Conservation (phyloP, 371 early-diverging fungal species). For the Lichtheimia hyalospora region DNA sequence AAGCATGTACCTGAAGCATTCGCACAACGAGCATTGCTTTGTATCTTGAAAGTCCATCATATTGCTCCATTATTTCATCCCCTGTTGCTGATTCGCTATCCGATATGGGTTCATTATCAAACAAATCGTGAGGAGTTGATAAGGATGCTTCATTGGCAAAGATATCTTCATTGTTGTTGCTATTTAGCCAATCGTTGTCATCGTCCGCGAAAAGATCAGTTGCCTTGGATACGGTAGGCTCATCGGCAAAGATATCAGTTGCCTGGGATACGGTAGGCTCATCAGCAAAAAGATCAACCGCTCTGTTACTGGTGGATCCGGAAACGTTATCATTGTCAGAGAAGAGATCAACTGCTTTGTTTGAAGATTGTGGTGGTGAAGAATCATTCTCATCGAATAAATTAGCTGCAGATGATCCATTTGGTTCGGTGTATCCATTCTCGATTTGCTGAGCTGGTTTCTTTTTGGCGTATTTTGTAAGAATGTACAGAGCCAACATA, state of each 20-base stretch:
- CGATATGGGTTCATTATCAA: not conserved
- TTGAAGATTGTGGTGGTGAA: constrained; percentile 5
- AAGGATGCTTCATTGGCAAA: constrained; percentile 8
- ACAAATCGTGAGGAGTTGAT: not conserved
- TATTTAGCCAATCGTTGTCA: constrained; percentile 5
- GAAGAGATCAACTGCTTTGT: constrained; percentile 25
- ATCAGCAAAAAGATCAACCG: constrained; percentile 25
- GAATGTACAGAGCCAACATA: constrained; percentile 66
- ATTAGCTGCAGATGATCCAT: constrained; percentile 6
- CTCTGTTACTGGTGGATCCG: constrained; percentile 3
- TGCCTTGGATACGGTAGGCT: constrained; percentile 3
- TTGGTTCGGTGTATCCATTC: not conserved
- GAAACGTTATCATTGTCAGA: constrained; percentile 19
- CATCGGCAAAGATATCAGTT: constrained; percentile 20
- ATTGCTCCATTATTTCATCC: constrained; percentile 4
- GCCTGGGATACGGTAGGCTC: constrained; percentile 9
- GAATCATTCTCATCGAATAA: constrained; percentile 18
- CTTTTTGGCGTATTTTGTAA: constrained; percentile 13
- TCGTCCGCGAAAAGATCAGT: constrained; percentile 27
- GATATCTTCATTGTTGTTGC: not conserved
- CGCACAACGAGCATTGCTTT: constrained; percentile 43
- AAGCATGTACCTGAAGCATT: constrained; percentile 36
- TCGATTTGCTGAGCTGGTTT: not conserved
- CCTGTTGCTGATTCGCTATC: not conserved
- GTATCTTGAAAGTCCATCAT: constrained; percentile 28